These are phyloP conservation scores for Debaryomycetaceae sp. DNA, from an alignment of 1,139 yeast genomes.

Conservation along the genomic window DNA sequence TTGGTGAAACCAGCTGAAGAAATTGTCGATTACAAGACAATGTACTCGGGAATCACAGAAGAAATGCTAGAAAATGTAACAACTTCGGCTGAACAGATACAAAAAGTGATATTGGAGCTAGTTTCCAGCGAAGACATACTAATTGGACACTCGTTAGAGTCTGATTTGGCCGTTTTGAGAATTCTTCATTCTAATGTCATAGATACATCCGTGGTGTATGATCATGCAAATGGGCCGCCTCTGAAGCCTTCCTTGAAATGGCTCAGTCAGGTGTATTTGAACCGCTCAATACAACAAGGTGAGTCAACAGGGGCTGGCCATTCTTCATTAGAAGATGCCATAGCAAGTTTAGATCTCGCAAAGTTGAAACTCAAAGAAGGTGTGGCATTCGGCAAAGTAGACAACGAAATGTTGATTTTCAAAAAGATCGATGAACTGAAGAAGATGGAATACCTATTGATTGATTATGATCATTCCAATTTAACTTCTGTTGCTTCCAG, in stretches of 20 bases:
- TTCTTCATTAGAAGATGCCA: slow-evolving; percentile 83
- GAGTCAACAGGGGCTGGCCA: slow-evolving; percentile 61
- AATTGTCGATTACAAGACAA: slow-evolving; percentile 76
- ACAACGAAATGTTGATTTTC: slow-evolving; percentile 32
- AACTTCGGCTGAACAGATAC: slow-evolving; percentile 67
- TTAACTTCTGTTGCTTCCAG: slow-evolving; percentile 2
- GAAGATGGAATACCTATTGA: slow-evolving; percentile 33
- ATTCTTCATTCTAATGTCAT: slow-evolving; percentile 63
- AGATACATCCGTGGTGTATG: slow-evolving; percentile 63
- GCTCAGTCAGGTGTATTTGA: slow-evolving; percentile 55
- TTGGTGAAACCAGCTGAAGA: slow-evolving; percentile 72
- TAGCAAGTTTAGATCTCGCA: slow-evolving; percentile 73
- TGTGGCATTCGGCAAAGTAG: slow-evolving; percentile 53
- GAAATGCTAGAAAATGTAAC: slow-evolving; percentile 61
- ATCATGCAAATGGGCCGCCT: slow-evolving; percentile 79
- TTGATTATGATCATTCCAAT: slow-evolving; percentile 26
- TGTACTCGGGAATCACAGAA: slow-evolving; percentile 82
- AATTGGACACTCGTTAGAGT: slow-evolving; percentile 72
- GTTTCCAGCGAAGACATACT: slow-evolving; percentile 50
- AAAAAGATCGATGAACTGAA: slow-evolving; percentile 17
- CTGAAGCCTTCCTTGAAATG: slow-evolving; percentile 73
- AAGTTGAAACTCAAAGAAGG: slow-evolving; percentile 70
- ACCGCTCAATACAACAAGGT: slow-evolving; percentile 57
- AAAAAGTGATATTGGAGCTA: slow-evolving; percentile 43
- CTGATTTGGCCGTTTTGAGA: slow-evolving; percentile 59